Percentiles rank a stretch among this genome's conserved stretches.
Evolutionary conservation across 2,329 filamentous ascomycete species (phyloP).

Genomic region (Bisporella sp.): DNA sequence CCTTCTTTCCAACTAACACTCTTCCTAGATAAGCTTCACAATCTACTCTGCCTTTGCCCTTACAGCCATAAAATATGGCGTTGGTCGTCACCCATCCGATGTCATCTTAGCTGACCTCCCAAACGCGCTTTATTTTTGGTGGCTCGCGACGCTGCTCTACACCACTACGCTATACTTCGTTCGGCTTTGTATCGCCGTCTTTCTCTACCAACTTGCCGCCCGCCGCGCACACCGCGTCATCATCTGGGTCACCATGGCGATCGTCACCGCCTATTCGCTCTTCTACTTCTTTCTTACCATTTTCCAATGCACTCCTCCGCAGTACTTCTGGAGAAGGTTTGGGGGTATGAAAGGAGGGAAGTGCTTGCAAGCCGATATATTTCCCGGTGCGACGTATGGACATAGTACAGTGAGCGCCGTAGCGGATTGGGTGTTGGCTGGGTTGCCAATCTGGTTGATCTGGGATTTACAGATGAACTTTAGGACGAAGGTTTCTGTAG

Average conservation of each 20-base stretch:
- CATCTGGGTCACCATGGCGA: constrained; percentile 39
- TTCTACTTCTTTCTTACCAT: constrained; percentile 43
- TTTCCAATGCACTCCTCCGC: constrained; percentile 37
- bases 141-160: constrained; percentile 42
- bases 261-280: constrained; percentile 37
- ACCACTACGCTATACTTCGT: constrained; percentile 36
- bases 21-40: constrained; percentile 15
- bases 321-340: background rate
- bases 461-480: constrained; percentile 47
- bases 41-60: constrained; percentile 11
- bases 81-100: constrained; percentile 12
- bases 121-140: constrained; percentile 33
- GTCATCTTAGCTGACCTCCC: constrained; percentile 11
- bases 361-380: constrained; percentile 35
- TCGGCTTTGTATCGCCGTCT: constrained; percentile 41
- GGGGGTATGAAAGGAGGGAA: constrained; percentile 12
- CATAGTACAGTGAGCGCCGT: constrained; percentile 41
- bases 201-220: constrained; percentile 44
- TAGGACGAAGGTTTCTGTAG: constrained; percentile 44
- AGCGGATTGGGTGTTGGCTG: constrained; percentile 45
- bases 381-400: constrained; percentile 45
- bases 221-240: constrained; percentile 36
- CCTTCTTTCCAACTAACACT: background rate
- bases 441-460: constrained; percentile 47
- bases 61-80: constrained; percentile 14